Evolutionary conservation across 2,329 filamentous ascomycete species (phyloP).

Genomic region (Penicillium frequentans): DNA sequence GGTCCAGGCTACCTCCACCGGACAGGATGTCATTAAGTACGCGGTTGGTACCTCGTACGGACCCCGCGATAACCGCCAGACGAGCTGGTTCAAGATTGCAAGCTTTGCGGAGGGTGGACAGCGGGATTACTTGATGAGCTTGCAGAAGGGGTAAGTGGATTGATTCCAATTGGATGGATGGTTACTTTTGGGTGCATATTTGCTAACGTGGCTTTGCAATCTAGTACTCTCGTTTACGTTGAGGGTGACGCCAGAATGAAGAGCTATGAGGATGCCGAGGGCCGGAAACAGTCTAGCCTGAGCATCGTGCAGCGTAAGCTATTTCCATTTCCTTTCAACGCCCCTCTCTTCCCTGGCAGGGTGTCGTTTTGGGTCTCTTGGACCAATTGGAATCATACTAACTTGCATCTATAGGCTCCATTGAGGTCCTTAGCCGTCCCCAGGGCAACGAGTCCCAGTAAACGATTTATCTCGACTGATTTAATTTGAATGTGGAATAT

Average conservation of each 20-base stretch:
- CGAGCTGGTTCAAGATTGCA: conserved; percentile 81
- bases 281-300: conserved; percentile 61
- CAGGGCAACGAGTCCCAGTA: conserved; percentile 8
- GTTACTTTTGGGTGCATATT: not conserved
- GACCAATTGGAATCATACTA: not conserved
- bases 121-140: conserved; percentile 68
- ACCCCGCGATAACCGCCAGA: conserved; percentile 67
- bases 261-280: conserved; percentile 68
- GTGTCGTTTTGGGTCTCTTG: not conserved
- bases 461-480: not conserved
- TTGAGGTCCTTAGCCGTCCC: conserved; percentile 39
- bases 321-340: not conserved
- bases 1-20: conserved; percentile 66
- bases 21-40: conserved; percentile 75
- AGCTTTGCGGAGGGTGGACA: conserved; percentile 69
- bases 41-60: conserved; percentile 70
- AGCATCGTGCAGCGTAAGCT: conserved; percentile 77
- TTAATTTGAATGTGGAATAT: conserved; percentile 1
- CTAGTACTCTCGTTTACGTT: conserved; percentile 74
- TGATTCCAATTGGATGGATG: not conserved
- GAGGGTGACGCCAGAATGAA: conserved; percentile 77
- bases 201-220: conserved; percentile 8
- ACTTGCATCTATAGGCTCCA: conserved; percentile 20
- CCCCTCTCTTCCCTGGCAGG: not conserved
- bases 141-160: conserved; percentile 77